These are phyloP conservation scores for Aeschynomene evenia DNA, from an alignment of 306 rosid genomes.

Conservation along the genomic window DNA sequence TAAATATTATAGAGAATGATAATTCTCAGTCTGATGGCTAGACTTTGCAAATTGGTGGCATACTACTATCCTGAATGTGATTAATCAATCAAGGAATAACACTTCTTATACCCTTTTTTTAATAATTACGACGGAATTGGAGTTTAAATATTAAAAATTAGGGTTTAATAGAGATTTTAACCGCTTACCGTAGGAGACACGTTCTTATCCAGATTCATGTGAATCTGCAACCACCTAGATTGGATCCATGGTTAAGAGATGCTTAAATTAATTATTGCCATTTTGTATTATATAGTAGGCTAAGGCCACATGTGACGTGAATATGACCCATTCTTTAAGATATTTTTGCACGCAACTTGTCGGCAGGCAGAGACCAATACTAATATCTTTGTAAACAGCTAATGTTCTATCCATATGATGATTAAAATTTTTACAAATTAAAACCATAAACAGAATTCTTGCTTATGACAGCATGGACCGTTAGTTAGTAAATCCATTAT, in stretches of 20 bases:
- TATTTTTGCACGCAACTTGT: constrained; percentile 32
- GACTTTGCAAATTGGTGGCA: background rate
- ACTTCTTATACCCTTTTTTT: background rate
- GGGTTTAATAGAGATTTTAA: background rate
- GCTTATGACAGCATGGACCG: too few species aligned
- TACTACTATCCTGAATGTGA: background rate
- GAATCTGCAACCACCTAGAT: constrained; percentile 36
- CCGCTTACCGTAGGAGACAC: constrained; percentile 33
- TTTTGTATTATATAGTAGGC: background rate
- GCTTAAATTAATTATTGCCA: constrained; percentile 19
- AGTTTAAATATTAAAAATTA: background rate
- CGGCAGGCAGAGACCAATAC: constrained; percentile 7
- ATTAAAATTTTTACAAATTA: too few species aligned
- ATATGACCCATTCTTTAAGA: constrained; percentile 23
- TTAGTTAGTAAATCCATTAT: too few species aligned
- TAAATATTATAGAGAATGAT: background rate
- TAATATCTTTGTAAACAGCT: background rate
- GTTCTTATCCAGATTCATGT: constrained; percentile 39
- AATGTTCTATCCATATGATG: too few species aligned
- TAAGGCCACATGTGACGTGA: background rate
- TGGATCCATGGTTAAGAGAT: constrained; percentile 25
- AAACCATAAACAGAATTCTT: too few species aligned
- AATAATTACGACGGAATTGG: background rate
- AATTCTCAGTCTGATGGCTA: background rate
- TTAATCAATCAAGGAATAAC: background rate